A percentile compares a stretch with the other conserved stretches of the same genome.
Conservation (phyloP, 176 grass and related monocot genomes). For the Aegilops longissima region DNA sequence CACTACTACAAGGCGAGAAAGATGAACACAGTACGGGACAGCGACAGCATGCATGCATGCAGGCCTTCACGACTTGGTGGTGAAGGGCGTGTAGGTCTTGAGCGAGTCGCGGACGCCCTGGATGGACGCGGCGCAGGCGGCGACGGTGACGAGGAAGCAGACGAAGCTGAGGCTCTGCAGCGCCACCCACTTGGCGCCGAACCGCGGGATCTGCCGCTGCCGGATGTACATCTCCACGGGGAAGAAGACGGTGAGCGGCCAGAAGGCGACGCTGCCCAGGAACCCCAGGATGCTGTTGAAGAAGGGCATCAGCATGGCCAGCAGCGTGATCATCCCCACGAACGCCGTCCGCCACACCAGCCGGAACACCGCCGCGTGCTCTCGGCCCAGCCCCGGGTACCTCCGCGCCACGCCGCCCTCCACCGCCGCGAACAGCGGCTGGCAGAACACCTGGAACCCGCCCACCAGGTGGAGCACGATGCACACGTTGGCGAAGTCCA, state of each 20-base stretch:
- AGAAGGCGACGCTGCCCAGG: conserved; percentile 79
- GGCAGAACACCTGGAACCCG: conserved; percentile 75
- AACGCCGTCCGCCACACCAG: conserved; percentile 65
- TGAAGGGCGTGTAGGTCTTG: conserved; percentile 58
- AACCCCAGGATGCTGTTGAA: conserved; percentile 86
- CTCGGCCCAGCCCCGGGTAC: conserved; percentile 15
- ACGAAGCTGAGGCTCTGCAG: conserved; percentile 75
- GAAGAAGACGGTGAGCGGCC: conserved; percentile 91
- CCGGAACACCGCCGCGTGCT: conserved; percentile 28
- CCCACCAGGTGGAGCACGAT: conserved; percentile 86
- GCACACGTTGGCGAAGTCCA: conserved; percentile 72
- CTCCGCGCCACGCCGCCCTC: conserved; percentile 32
- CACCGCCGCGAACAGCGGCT: conserved; percentile 67
- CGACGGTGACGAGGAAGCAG: conserved; percentile 77
- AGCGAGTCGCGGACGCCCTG: conserved; percentile 66
- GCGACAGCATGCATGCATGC: too few species aligned
- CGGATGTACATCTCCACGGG: conserved; percentile 86
- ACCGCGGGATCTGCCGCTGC: conserved; percentile 27
- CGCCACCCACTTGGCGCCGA: conserved; percentile 48
- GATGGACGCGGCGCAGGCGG: conserved; percentile 60
- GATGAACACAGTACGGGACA: neutral
- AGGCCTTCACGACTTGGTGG: conserved; percentile 35
- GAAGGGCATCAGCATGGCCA: conserved; percentile 76
- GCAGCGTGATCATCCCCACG: conserved; percentile 56
- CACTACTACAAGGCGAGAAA: neutral